Evolutionary conservation across 805 yeast genomes (phyloP).

Genomic region (Komagataella phaffii): DNA sequence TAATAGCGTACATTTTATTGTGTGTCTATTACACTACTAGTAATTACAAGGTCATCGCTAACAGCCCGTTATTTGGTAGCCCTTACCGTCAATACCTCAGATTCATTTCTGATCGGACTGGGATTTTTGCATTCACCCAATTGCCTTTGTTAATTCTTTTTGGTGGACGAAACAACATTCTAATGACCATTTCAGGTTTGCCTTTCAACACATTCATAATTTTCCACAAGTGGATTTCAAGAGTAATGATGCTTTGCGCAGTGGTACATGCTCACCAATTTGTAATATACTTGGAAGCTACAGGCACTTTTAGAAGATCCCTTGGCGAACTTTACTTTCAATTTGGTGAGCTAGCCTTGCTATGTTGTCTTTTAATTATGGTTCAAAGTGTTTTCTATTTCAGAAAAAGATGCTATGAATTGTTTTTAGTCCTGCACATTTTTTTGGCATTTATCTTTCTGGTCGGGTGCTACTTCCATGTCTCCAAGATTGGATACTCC

Average conservation of each 20-base stretch:
- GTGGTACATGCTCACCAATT: conserved; percentile 16
- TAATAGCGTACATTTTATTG: conserved; percentile 7
- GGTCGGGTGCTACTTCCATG: conserved; percentile 34
- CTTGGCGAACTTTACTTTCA: conserved; percentile 5
- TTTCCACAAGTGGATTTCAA: conserved; percentile 32
- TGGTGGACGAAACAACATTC: conserved; percentile 44
- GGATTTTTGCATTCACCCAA: conserved; percentile 27
- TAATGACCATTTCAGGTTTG: conserved; percentile 40
- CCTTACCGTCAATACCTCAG: conserved; percentile 15
- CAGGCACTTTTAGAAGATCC: conserved; percentile 2
- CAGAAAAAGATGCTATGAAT: conserved; percentile 33
- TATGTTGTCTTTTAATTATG: conserved; percentile 25
- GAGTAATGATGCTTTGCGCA: conserved; percentile 13
- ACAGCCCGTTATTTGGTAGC: conserved; percentile 8
- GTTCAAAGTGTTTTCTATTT: conserved; percentile 31
- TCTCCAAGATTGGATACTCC: conserved; percentile 23
- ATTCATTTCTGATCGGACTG: conserved; percentile 44
- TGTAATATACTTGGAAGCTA: conserved; percentile 15
- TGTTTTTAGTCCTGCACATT: conserved; percentile 28
- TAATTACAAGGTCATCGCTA: conserved; percentile 6
- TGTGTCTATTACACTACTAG: conserved; percentile 3
- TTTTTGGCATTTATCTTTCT: conserved; percentile 28
- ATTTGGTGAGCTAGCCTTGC: conserved; percentile 17
- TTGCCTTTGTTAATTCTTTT: conserved; percentile 37
- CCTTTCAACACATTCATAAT: conserved; percentile 25